A percentile compares a stretch with the other conserved stretches of the same genome.
phyloP scores from a whole-genome alignment of 225 moss, liverwort and hornwort species.

The Neckera pumila region DNA sequence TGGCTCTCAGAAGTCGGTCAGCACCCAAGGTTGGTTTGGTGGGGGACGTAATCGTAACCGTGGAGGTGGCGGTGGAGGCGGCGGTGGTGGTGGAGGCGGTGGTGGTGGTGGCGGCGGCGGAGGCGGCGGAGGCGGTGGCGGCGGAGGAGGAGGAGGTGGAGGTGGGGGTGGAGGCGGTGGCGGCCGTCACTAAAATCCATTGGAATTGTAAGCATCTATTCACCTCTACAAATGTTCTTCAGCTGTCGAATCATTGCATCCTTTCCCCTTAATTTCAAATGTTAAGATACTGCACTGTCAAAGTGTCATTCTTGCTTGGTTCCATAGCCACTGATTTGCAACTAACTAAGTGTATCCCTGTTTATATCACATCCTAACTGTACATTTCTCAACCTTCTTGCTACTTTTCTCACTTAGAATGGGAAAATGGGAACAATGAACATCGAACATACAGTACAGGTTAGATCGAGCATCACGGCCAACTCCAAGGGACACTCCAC shows the following conservation, averaged over 20 bases:
- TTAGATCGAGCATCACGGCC: not conserved
- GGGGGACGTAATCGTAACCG: not conserved
- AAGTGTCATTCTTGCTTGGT: not conserved
- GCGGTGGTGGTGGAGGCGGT: not conserved
- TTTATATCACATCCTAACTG: not conserved
- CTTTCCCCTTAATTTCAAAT: not conserved
- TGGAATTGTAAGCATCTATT: not conserved
- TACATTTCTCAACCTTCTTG: not conserved
- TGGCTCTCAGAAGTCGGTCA: not conserved
- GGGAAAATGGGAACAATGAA: not conserved
- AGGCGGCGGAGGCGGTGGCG: too few species aligned
- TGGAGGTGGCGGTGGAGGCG: not conserved
- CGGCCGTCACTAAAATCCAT: not conserved
- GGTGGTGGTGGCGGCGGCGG: not conserved
- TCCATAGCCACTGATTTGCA: not conserved
- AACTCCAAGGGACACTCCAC: not conserved
- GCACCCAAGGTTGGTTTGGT: not conserved
- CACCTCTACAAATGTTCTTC: not conserved
- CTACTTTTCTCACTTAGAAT: not conserved
- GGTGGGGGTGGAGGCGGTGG: not conserved
- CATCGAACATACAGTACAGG: not conserved
- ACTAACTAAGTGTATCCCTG: too few species aligned
- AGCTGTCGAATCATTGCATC: not conserved
- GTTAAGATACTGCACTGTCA: too few species aligned
- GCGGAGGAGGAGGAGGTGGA: not conserved